Base-by-base conservation (phyloP, 2,329 filamentous ascomycete species). In the Aspergillus candidus region DNA sequence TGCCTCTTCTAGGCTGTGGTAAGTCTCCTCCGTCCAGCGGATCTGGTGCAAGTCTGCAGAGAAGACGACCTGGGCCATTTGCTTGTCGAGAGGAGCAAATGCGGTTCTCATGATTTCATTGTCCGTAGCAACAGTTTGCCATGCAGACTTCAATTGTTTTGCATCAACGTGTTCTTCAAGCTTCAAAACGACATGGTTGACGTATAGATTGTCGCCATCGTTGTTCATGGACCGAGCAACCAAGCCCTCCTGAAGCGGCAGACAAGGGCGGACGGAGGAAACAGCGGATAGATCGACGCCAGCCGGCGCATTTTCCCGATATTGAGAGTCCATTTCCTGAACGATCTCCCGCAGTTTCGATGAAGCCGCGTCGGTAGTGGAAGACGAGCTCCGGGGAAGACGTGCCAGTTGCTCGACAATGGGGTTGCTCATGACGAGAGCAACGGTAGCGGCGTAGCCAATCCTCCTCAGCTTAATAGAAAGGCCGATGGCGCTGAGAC, bases 101-200 rank as follows among this genome's bases (percentile, higher is more conserved):
- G 62, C 55, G 4, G 66, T 69, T 30, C 68, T 61, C 29, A 71
- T 47, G 17, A 71, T 69, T 11, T 68, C 62, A 41, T 65, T 60
- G 3, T 58, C 49, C n/a, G 49, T 46, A n/a, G 58, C 53, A 2
- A 65, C 54, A 4, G 45, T 38, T 18, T 52, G 51, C 55, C 66
- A 70, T 4, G 59, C 56, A 0, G 42, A 32, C 27, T 55, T 51
- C 0, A 71, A 41, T 15, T 45, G 51, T 5, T 51, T 34, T 10
- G 36, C 29, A 41, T 69, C 59, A 5, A 69, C 46, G 13, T 37
- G 34, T 3, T 52, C 35, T 12, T 57, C 55, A 11, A 71, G 55
- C 42, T 65, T 56, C 22, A 71, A 48, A 35, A 60, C 54, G 12
- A 65, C 55, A 38, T 70, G 68, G 42, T 69, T 68, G 42, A 69